A percentile compares a stretch with the other conserved stretches of the same genome.
phyloP scores from a whole-genome alignment of 768 basidiomycete species.

The Tulasnella sp. region DNA sequence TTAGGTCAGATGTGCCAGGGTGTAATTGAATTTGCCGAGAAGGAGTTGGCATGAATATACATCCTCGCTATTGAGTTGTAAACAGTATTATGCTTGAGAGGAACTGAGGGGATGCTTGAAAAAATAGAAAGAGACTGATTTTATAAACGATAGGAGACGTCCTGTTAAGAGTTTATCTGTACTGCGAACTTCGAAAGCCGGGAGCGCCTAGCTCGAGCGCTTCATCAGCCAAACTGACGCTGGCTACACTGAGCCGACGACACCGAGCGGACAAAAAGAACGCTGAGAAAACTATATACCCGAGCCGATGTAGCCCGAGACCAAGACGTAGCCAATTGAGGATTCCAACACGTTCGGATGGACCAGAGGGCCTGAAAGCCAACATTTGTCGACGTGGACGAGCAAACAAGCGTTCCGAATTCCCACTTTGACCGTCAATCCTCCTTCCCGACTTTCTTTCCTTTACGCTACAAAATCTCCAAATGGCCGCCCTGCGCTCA shows the following conservation, averaged over 20 bases:
- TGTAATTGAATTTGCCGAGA: slow-evolving; percentile 15
- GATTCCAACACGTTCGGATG: neutral
- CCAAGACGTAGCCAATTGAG: too few relatives aligned
- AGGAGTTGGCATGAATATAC: neutral
- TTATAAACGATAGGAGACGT: too few relatives aligned
- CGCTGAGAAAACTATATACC: too few relatives aligned
- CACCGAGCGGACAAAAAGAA: too few relatives aligned
- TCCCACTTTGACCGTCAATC: neutral
- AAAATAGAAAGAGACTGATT: too few relatives aligned
- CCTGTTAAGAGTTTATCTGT: too few relatives aligned
- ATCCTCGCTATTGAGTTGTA: slow-evolving; percentile 28
- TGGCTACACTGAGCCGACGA: too few relatives aligned
- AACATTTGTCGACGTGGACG: neutral
- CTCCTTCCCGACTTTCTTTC: neutral
- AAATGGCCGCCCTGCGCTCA: slow-evolving; percentile 34
- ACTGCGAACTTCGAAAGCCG: too few relatives aligned
- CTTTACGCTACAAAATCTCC: neutral
- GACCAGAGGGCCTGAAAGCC: neutral
- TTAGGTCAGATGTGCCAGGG: slow-evolving; percentile 32
- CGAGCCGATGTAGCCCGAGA: too few relatives aligned
- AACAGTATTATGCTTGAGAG: slow-evolving; percentile 23
- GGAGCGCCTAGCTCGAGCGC: too few relatives aligned
- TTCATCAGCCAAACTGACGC: too few relatives aligned
- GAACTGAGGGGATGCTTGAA: too few relatives aligned
- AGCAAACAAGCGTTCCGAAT: neutral